Conservation (phyloP, 495 filamentous ascomycete genomes). For the Terfezia boudieri region DNA sequence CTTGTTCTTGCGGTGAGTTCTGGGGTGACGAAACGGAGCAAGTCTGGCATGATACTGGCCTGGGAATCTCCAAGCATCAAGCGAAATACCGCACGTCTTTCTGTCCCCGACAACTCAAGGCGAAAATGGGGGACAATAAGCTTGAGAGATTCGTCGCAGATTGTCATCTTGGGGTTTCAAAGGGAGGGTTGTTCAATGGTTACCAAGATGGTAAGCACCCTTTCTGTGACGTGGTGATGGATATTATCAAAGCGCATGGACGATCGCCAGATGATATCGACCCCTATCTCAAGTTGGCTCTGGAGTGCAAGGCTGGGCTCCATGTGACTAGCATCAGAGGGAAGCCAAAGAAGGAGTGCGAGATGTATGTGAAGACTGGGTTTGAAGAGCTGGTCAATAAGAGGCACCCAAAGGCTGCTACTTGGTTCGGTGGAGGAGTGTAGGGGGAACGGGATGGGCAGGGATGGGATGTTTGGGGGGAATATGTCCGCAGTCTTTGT, state of each 20-base stretch:
- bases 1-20: constrained; percentile 5
- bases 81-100: background rate
- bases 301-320: background rate
- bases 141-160: background rate
- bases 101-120: background rate
- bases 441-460: no score
- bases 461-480: no score
- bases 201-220: background rate
- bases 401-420: background rate
- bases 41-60: constrained; percentile 7
- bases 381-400: background rate
- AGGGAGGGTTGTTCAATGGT: background rate
- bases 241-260: background rate
- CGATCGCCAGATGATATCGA: background rate
- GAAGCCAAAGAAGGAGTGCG: background rate
- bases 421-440: background rate
- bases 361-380: background rate
- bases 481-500: no score
- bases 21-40: constrained; percentile 6
- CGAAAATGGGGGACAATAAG: background rate
- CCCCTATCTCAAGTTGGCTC: background rate
- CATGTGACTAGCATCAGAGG: background rate
- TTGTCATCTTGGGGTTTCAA: background rate
- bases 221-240: background rate
- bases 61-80: constrained; percentile 3